Conservation (phyloP, 2,329 filamentous ascomycete genomes). For the Tolypocladium tropicale region DNA sequence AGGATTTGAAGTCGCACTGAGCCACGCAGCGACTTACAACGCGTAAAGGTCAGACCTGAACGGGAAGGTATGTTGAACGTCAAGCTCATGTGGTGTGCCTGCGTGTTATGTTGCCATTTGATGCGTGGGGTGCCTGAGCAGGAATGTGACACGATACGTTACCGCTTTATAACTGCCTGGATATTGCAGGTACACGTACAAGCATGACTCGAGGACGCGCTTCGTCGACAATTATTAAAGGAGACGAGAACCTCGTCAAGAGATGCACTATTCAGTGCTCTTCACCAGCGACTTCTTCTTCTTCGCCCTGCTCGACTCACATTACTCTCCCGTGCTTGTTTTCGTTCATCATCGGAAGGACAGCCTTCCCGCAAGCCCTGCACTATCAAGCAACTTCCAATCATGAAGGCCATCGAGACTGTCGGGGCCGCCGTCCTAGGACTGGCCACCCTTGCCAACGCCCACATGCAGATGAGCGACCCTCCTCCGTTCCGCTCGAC, state of each 20-base stretch:
- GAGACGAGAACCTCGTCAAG: neutral
- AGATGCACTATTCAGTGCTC: neutral
- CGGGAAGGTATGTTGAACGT: neutral
- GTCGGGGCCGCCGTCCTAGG: slow-evolving; percentile 25
- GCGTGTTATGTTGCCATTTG: neutral
- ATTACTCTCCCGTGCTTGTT: neutral
- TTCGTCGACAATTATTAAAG: neutral
- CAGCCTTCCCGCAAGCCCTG: neutral
- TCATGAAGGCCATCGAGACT: neutral
- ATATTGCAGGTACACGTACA: too few relatives aligned
- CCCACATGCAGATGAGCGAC: slow-evolving; percentile 46
- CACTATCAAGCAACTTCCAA: neutral
- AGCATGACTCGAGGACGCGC: neutral
- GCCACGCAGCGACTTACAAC: neutral
- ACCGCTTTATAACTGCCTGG: neutral
- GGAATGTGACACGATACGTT: neutral
- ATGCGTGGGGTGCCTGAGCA: neutral
- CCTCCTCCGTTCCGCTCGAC: slow-evolving; percentile 44
- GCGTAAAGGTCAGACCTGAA: neutral
- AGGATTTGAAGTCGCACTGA: neutral
- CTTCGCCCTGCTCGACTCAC: neutral
- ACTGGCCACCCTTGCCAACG: slow-evolving; percentile 31
- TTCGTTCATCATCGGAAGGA: neutral
- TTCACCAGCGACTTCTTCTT: too few relatives aligned
- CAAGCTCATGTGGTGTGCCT: neutral